Conservation (phyloP, 805 yeast genomes). For the Scheffersomyces stipitis region DNA sequence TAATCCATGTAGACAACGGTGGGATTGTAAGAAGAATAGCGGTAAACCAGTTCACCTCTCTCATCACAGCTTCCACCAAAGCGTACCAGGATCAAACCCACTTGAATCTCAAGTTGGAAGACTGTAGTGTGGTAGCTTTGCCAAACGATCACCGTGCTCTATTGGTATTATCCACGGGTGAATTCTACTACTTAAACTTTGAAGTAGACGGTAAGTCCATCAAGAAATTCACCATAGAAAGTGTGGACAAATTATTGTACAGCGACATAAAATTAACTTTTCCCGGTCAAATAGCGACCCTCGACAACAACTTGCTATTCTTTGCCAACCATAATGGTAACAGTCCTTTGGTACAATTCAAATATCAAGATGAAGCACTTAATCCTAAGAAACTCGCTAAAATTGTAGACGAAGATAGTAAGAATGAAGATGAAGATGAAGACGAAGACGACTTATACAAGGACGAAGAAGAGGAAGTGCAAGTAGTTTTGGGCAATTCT, state of each 20-base stretch:
- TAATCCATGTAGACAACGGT: slow-evolving; percentile 76
- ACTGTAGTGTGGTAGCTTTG: slow-evolving; percentile 37
- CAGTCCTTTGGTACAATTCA: slow-evolving; percentile 49
- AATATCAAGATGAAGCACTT: slow-evolving; percentile 16
- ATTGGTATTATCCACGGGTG: slow-evolving; percentile 32
- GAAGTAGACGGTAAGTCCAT: slow-evolving; percentile 45
- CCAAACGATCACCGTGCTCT: slow-evolving; percentile 38
- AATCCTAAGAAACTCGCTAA: slow-evolving; percentile 1
- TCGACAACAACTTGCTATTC: slow-evolving; percentile 50
- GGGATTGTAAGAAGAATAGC: slow-evolving; percentile 66
- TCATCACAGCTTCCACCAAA: slow-evolving; percentile 34
- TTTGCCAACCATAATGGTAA: slow-evolving; percentile 63
- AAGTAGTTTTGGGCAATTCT: slow-evolving; percentile 8
- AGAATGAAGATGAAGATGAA: slow-evolving; percentile 30
- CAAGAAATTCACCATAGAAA: slow-evolving; percentile 31
- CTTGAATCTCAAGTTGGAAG: slow-evolving; percentile 56
- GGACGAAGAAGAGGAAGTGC: slow-evolving; percentile 30
- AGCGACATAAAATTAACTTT: slow-evolving; percentile 35
- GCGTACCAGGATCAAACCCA: slow-evolving; percentile 46
- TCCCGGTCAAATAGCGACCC: slow-evolving; percentile 42
- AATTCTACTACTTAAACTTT: slow-evolving; percentile 33
- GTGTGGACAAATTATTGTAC: slow-evolving; percentile 22
- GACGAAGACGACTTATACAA: slow-evolving; percentile 47
- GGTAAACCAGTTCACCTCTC: slow-evolving; percentile 53
- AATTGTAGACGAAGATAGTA: slow-evolving; percentile 5